phyloP scores from a whole-genome alignment of 1,139 yeast species.

The Casaregolazyma suthepensis region DNA sequence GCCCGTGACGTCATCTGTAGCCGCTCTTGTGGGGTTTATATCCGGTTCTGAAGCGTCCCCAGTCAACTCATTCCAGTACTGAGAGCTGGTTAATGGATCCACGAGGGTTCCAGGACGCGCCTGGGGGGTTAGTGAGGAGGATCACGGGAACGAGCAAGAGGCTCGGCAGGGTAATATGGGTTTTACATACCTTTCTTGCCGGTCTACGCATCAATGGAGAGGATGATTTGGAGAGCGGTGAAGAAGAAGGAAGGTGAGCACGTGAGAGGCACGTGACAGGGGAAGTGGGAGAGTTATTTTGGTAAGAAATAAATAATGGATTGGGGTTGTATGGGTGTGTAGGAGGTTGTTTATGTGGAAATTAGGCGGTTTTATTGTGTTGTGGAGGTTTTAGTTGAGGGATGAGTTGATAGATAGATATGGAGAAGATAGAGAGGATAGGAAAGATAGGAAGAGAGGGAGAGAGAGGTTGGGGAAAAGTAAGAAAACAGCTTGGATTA shows the following conservation, averaged over 20 bases:
- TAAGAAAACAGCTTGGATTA: too few species aligned
- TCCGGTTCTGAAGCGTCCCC: constrained; percentile 5
- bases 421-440: too few species aligned
- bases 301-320: too few species aligned
- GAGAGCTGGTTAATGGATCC: constrained; percentile 20
- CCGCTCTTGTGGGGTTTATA: background rate
- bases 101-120: constrained; percentile 22
- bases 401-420: too few species aligned
- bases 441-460: too few species aligned
- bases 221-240: background rate
- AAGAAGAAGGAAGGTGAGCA: constrained; percentile 1
- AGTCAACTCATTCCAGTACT: constrained; percentile 19
- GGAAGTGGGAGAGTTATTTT: too few species aligned
- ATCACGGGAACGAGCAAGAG: background rate
- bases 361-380: too few species aligned
- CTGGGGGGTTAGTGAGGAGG: constrained; percentile 6
- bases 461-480: too few species aligned
- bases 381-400: too few species aligned
- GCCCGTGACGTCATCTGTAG: background rate
- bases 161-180: background rate
- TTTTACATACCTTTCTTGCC: constrained; percentile 4
- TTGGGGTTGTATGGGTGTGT: too few species aligned
- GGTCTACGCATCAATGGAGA: constrained; percentile 8
- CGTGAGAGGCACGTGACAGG: background rate
- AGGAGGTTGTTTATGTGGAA: too few species aligned